A percentile compares a stretch with the other conserved stretches of the same genome.
Evolutionary conservation across 1,139 yeast genomes (phyloP).

Genomic region (Sugiyamaella novakii): DNA sequence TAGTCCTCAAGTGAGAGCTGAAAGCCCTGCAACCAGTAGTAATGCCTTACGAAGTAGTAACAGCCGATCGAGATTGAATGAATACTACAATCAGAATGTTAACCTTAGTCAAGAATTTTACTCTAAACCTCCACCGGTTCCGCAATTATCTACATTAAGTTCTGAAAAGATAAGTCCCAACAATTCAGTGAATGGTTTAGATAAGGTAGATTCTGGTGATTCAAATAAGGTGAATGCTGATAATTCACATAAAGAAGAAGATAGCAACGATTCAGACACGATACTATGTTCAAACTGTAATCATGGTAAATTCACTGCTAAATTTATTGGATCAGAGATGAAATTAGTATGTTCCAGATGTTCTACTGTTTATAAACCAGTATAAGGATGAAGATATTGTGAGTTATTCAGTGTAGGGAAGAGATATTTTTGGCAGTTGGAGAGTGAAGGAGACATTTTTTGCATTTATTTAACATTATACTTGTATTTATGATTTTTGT

Average conservation of each 20-base stretch:
- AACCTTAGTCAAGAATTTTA: conserved; percentile 1
- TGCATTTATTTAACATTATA: too few relatives aligned
- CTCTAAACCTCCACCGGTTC: conserved; percentile 11
- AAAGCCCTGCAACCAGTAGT: conserved; percentile 15
- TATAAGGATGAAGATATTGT: too few relatives aligned
- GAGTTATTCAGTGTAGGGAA: too few relatives aligned
- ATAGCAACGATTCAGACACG: conserved; percentile 5
- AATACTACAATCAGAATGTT: conserved; percentile 7
- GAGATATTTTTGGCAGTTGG: too few relatives aligned
- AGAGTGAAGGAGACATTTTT: too few relatives aligned
- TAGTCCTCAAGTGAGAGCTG: conserved; percentile 19
- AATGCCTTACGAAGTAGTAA: conserved; percentile 8
- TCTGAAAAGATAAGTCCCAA: too few relatives aligned
- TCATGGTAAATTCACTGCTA: conserved; percentile 28
- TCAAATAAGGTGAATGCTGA: too few relatives aligned
- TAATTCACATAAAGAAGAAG: not conserved
- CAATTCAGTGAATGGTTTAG: too few relatives aligned
- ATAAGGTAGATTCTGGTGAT: too few relatives aligned
- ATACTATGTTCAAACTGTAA: conserved; percentile 26
- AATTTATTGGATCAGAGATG: conserved; percentile 25
- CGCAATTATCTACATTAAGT: conserved; percentile 10
- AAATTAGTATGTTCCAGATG: conserved; percentile 5
- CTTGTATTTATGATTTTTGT: too few relatives aligned
- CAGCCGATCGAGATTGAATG: conserved; percentile 9
- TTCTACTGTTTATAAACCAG: not conserved